Percentiles rank a stretch among this genome's conserved stretches.
These are phyloP conservation scores for Penicillium freii DNA, from an alignment of 2,329 filamentous ascomycete species.

Conservation along the genomic window DNA sequence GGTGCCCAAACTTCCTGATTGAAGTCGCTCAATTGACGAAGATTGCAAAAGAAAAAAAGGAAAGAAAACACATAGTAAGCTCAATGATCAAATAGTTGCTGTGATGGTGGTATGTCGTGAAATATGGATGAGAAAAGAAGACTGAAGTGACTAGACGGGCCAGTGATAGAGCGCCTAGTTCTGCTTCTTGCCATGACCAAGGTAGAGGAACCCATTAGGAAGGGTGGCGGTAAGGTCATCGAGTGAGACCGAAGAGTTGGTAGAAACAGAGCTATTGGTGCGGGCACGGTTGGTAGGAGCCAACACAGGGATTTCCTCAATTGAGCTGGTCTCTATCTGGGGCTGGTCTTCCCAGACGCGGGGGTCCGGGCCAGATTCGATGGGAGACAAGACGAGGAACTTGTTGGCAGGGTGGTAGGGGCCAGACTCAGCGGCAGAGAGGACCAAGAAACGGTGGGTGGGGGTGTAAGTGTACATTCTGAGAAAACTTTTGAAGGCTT, in stretches of 20 bases:
- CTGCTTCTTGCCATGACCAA: slow-evolving; percentile 24
- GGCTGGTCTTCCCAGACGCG: slow-evolving; percentile 20
- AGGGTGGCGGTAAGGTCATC: slow-evolving; percentile 14
- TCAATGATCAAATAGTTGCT: slow-evolving; percentile 16
- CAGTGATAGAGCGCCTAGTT: slow-evolving; percentile 13
- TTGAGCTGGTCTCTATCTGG: slow-evolving; percentile 12
- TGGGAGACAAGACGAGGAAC: slow-evolving; percentile 32
- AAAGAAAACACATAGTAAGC: not conserved
- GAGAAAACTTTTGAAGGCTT: slow-evolving; percentile 5
- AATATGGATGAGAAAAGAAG: slow-evolving; percentile 4
- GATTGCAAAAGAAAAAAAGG: slow-evolving; percentile 9
- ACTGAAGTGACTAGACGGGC: not conserved
- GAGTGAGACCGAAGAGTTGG: slow-evolving; percentile 17
- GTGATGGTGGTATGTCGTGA: slow-evolving; percentile 7
- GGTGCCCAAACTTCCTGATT: slow-evolving; percentile 3
- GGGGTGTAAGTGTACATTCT: slow-evolving; percentile 34
- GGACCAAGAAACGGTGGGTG: slow-evolving; percentile 33
- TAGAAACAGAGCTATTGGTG: slow-evolving; percentile 32
- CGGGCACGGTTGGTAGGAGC: slow-evolving; percentile 17
- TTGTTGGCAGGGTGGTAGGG: slow-evolving; percentile 22
- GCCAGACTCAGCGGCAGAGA: slow-evolving; percentile 22
- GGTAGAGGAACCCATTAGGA: slow-evolving; percentile 29
- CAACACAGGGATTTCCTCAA: slow-evolving; percentile 12
- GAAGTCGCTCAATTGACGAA: slow-evolving; percentile 9
- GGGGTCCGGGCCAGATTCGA: slow-evolving; percentile 29